A percentile compares a stretch with the other conserved stretches of the same genome.
Conservation (phyloP, 441 rosid genomes). For the Populus trichocarpa region DNA sequence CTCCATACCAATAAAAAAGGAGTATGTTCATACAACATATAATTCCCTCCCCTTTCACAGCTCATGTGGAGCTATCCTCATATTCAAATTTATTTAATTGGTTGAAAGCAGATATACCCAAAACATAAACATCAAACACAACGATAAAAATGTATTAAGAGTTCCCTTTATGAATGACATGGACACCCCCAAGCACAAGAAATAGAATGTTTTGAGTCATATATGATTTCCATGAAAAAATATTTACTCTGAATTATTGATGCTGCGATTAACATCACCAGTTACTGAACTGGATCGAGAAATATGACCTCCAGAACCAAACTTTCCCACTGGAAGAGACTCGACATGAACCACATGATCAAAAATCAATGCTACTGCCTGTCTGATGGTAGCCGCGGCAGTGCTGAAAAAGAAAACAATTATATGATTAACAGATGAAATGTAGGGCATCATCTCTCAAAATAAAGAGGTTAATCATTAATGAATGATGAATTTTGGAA, state of each 20-base stretch:
- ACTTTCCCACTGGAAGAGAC: constrained; percentile 77
- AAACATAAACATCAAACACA: neutral
- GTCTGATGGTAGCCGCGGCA: constrained; percentile 99
- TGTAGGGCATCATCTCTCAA: constrained; percentile 13
- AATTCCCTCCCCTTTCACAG: neutral
- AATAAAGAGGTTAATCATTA: neutral
- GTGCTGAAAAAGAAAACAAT: constrained; percentile 52
- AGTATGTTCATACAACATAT: neutral
- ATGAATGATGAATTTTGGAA: neutral
- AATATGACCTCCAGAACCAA: constrained; percentile 58
- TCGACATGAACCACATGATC: constrained; percentile 82
- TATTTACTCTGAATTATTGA: constrained; percentile 75
- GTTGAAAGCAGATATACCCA: neutral
- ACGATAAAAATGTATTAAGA: neutral
- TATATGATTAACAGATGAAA: constrained; percentile 18
- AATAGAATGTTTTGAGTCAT: constrained; percentile 4
- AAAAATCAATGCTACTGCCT: constrained; percentile 96
- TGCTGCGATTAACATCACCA: constrained; percentile 76
- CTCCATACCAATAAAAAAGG: neutral
- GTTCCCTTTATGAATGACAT: neutral
- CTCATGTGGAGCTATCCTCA: neutral
- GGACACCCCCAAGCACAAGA: neutral
- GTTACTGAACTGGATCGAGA: constrained; percentile 82
- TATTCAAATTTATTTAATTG: constrained; percentile 4
- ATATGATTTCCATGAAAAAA: constrained; percentile 14